Conservation (phyloP, 2,329 filamentous ascomycete species). For the Alternaria sp. region DNA sequence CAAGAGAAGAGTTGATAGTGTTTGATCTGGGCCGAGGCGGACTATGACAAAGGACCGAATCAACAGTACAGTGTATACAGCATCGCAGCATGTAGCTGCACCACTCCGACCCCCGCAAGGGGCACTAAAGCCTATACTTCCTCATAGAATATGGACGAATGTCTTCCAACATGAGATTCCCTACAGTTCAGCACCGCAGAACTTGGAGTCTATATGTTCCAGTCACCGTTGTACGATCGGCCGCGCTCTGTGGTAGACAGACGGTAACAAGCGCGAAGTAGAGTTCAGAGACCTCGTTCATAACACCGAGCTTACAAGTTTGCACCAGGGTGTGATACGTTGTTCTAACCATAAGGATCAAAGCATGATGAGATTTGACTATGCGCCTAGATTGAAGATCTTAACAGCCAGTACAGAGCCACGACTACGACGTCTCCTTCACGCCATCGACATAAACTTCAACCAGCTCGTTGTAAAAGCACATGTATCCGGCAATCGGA, state of each 20-base stretch:
- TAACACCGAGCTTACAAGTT: background rate
- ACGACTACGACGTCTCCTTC: slow-evolving; percentile 36
- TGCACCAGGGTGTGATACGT: background rate
- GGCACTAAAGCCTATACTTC: background rate
- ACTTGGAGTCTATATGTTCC: background rate
- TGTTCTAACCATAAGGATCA: background rate
- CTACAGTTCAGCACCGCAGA: background rate
- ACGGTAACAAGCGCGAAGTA: background rate
- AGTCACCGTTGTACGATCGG: background rate
- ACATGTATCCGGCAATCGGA: slow-evolving; percentile 63
- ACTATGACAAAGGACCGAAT: background rate
- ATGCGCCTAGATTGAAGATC: background rate
- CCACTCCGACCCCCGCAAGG: background rate
- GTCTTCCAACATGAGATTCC: background rate
- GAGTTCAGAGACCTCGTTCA: background rate
- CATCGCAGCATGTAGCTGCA: background rate
- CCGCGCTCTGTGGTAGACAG: background rate
- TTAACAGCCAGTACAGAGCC: background rate
- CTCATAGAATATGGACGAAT: background rate
- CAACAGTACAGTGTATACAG: background rate
- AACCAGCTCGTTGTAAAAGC: slow-evolving; percentile 75
- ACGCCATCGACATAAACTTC: slow-evolving; percentile 67
- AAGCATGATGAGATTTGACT: background rate
- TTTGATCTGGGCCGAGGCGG: background rate
- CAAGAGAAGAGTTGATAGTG: background rate